Evolutionary conservation across 345 rosid species (phyloP).

Genomic region (Odontarrhena argentea): DNA sequence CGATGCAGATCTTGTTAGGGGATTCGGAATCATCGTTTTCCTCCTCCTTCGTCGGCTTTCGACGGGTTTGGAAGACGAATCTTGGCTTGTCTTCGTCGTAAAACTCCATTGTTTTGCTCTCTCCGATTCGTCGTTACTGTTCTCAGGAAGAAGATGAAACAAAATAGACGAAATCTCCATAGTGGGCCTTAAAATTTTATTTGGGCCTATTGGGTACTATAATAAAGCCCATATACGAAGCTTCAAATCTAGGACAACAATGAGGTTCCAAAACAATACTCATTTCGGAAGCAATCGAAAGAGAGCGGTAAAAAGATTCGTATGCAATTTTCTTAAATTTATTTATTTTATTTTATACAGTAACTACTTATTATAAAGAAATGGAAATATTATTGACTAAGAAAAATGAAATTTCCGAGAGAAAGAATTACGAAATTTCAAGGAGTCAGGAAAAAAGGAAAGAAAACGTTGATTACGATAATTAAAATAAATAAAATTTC

Average conservation of each 20-base stretch:
- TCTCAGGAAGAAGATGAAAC: conserved; percentile 21
- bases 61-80: conserved; percentile 73
- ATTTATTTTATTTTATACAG: too few relatives aligned
- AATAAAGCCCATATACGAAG: conserved; percentile 7
- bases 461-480: background rate
- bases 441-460: background rate
- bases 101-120: conserved; percentile 63
- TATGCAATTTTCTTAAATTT: too few relatives aligned
- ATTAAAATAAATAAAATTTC: background rate
- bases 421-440: background rate
- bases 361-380: too few relatives aligned
- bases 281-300: too few relatives aligned
- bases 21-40: conserved; percentile 20
- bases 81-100: conserved; percentile 87
- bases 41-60: conserved; percentile 28
- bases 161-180: background rate
- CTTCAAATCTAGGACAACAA: too few relatives aligned
- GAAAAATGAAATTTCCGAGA: background rate
- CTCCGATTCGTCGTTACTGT: conserved; percentile 5
- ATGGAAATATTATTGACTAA: background rate
- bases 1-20: conserved; percentile 40
- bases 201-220: conserved; percentile 1
- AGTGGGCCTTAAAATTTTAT: background rate
- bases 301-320: too few relatives aligned
- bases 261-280: too few relatives aligned